These are phyloP conservation scores for Lachnellula occidentalis DNA, from an alignment of 2,329 filamentous ascomycete species.

Conservation along the genomic window DNA sequence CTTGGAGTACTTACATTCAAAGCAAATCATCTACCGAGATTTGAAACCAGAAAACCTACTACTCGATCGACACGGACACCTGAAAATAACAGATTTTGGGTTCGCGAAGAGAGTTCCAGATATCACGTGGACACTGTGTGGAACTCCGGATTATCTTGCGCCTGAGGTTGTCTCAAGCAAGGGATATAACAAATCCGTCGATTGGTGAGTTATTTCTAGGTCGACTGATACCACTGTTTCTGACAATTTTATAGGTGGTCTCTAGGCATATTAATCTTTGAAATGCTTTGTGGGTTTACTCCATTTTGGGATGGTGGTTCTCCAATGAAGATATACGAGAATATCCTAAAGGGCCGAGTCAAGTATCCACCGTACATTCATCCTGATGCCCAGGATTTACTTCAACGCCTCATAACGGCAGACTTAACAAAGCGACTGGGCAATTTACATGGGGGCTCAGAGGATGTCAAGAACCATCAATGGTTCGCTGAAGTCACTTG, in stretches of 20 bases:
- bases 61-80: conserved; percentile 84
- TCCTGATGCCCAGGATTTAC: conserved; percentile 84
- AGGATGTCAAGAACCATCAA: conserved; percentile 89
- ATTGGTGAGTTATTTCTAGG: conserved; percentile 64
- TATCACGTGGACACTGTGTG: conserved; percentile 98
- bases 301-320: conserved; percentile 98
- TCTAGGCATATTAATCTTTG: conserved; percentile 94
- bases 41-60: conserved; percentile 93
- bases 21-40: conserved; percentile 97
- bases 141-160: conserved; percentile 94
- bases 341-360: conserved; percentile 90
- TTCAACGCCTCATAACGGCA: conserved; percentile 87
- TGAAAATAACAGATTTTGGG: conserved; percentile 97
- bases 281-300: conserved; percentile 98
- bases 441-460: conserved; percentile 83
- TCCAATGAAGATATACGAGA: conserved; percentile 99
- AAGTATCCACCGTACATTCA: conserved; percentile 97
- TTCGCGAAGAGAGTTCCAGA: conserved; percentile 98
- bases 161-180: conserved; percentile 99
- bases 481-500: conserved; percentile 99
- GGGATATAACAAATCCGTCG: conserved; percentile 98
- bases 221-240: conserved; percentile 7
- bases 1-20: conserved; percentile 88
- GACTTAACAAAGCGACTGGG: conserved; percentile 93
- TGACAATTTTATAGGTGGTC: conserved; percentile 70